Percentiles rank a stretch among this genome's conserved stretches.
Conservation (phyloP, 257 asterid genomes). For the Solanum rostratum region DNA sequence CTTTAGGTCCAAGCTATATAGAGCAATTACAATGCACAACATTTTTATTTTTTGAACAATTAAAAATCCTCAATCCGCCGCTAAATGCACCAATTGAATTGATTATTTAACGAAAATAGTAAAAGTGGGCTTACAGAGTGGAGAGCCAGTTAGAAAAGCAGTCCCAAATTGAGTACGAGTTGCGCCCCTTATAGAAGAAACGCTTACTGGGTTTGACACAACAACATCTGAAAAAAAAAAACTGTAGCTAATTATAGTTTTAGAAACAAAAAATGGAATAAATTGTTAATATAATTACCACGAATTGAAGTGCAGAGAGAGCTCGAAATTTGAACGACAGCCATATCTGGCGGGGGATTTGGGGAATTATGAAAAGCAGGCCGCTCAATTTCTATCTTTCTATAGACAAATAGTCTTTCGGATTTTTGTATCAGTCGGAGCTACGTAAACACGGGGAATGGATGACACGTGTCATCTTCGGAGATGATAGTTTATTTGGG, state of each 20-base stretch:
- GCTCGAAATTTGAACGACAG: slow-evolving; percentile 18
- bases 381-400: slow-evolving; percentile 4
- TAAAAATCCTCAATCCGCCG: neutral
- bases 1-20: too few relatives aligned
- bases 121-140: slow-evolving; percentile 16
- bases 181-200: slow-evolving; percentile 1
- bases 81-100: neutral
- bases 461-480: neutral
- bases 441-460: neutral
- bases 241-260: neutral
- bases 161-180: slow-evolving; percentile 11
- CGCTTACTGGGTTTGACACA: slow-evolving; percentile 4
- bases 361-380: neutral
- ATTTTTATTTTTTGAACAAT: too few relatives aligned
- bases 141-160: slow-evolving; percentile 26
- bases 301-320: slow-evolving; percentile 23
- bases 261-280: neutral
- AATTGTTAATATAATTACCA: slow-evolving; percentile 6
- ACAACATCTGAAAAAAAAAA: slow-evolving; percentile 13
- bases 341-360: slow-evolving; percentile 10
- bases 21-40: too few relatives aligned
- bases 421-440: neutral
- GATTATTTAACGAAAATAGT: neutral
- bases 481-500: neutral
- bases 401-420: neutral